A percentile compares a stretch with the other conserved stretches of the same genome.
phyloP scores from a whole-genome alignment of 2,329 filamentous ascomycete species.

The Cladophialophora exuberans region DNA sequence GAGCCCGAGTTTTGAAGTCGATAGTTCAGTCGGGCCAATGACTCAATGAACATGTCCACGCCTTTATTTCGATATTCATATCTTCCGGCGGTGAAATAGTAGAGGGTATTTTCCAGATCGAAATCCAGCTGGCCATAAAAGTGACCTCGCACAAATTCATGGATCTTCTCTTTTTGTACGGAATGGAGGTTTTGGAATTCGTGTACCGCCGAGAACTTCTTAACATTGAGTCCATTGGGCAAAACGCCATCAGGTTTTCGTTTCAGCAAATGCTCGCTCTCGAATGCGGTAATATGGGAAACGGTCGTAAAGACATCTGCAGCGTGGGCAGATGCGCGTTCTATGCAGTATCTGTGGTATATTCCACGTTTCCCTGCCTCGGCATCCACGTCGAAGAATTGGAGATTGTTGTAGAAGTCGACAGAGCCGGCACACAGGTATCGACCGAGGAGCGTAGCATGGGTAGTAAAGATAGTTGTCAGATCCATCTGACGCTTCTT shows the following conservation, averaged over 20 bases:
- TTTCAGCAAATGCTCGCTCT: conserved; percentile 96
- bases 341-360: conserved; percentile 98
- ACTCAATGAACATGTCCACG: conserved; percentile 99
- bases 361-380: conserved; percentile 98
- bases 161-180: conserved; percentile 95
- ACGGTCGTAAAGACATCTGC: conserved; percentile 98
- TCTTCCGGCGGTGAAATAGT: conserved; percentile 94
- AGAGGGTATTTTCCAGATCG: conserved; percentile 92
- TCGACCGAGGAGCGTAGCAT: conserved; percentile 90
- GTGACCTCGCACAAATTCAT: conserved; percentile 95
- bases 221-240: conserved; percentile 96
- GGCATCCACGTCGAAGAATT: conserved; percentile 93
- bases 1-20: conserved; percentile 81
- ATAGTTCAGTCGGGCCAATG: conserved; percentile 90
- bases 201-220: conserved; percentile 97
- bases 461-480: conserved; percentile 98
- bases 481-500: conserved; percentile 95
- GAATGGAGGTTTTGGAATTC: conserved; percentile 99
- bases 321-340: conserved; percentile 87
- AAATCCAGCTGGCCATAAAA: conserved; percentile 99
- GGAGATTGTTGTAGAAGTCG: conserved; percentile 98
- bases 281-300: conserved; percentile 97
- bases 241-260: conserved; percentile 95
- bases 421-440: conserved; percentile 97
- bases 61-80: conserved; percentile 99